phyloP scores from a whole-genome alignment of 805 yeast species.

The Maudiozyma turicensis region DNA sequence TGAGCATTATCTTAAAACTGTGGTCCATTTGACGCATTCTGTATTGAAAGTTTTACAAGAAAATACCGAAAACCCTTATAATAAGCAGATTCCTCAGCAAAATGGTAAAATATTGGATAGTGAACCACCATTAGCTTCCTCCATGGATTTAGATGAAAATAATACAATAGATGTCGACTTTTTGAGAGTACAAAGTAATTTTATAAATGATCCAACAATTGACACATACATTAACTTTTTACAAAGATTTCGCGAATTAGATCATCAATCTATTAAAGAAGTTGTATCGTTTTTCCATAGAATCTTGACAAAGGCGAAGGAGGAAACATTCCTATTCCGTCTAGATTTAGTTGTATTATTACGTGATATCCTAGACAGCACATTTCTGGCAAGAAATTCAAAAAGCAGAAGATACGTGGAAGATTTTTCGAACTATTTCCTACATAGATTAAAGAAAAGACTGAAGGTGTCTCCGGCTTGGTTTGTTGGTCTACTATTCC shows the following conservation, averaged over 20 bases:
- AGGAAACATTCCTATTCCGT: slow-evolving; percentile 48
- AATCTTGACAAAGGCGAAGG: slow-evolving; percentile 53
- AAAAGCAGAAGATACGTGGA: slow-evolving; percentile 50
- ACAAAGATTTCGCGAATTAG: slow-evolving; percentile 50
- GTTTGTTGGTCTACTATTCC: slow-evolving; percentile 58
- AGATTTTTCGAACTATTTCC: slow-evolving; percentile 54
- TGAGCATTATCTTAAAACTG: slow-evolving; percentile 46
- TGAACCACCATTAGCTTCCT: too few species aligned
- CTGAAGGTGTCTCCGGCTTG: slow-evolving; percentile 43
- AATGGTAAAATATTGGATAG: too few species aligned
- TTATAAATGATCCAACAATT: slow-evolving; percentile 43
- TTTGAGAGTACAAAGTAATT: slow-evolving; percentile 15
- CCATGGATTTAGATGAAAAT: not conserved
- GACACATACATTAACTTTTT: slow-evolving; percentile 57
- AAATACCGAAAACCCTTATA: slow-evolving; percentile 39
- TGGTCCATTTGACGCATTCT: slow-evolving; percentile 56
- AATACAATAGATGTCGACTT: slow-evolving; percentile 15
- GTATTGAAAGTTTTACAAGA: slow-evolving; percentile 56
- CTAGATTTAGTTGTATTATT: slow-evolving; percentile 62
- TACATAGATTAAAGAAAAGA: slow-evolving; percentile 45
- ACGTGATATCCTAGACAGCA: slow-evolving; percentile 42
- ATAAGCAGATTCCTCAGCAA: too few species aligned
- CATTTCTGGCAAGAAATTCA: slow-evolving; percentile 38
- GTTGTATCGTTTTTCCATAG: slow-evolving; percentile 65
- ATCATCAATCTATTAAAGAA: slow-evolving; percentile 48